These are phyloP conservation scores for Alternaria sp. DNA, from an alignment of 2,329 filamentous ascomycete species.

Conservation along the genomic window DNA sequence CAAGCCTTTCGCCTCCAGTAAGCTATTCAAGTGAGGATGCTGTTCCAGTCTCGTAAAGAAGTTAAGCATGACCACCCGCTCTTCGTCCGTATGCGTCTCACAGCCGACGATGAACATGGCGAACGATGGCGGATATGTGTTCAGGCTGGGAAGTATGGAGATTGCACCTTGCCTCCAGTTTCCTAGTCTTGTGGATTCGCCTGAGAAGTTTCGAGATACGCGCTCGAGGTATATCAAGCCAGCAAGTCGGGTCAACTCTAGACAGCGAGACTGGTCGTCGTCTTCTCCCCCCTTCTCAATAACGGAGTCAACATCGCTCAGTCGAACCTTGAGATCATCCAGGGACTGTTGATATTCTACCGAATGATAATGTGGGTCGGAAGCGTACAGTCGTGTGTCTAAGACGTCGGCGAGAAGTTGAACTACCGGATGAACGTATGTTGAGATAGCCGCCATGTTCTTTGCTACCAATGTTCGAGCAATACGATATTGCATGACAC, in stretches of 20 bases:
- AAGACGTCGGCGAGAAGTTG: neutral
- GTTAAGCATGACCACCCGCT: neutral
- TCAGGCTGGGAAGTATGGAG: neutral
- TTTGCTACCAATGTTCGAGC: neutral
- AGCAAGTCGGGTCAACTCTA: neutral
- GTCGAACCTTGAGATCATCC: neutral
- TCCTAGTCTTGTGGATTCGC: neutral
- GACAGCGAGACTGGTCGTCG: neutral
- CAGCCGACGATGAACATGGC: neutral
- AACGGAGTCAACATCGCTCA: neutral
- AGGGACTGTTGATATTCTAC: neutral
- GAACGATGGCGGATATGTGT: neutral
- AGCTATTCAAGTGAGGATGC: neutral
- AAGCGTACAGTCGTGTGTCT: neutral
- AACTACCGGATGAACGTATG: neutral
- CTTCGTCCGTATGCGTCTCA: neutral
- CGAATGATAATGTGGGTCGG: neutral
- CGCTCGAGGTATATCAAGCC: neutral
- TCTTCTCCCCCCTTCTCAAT: fast-evolving
- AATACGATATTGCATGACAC: neutral
- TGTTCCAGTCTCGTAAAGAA: neutral
- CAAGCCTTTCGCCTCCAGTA: neutral
- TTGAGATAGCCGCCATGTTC: neutral
- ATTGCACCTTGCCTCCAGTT: neutral
- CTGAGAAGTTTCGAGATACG: neutral